These are phyloP conservation scores for Penicillium turbatum DNA, from an alignment of 495 filamentous ascomycete genomes.

Conservation along the genomic window DNA sequence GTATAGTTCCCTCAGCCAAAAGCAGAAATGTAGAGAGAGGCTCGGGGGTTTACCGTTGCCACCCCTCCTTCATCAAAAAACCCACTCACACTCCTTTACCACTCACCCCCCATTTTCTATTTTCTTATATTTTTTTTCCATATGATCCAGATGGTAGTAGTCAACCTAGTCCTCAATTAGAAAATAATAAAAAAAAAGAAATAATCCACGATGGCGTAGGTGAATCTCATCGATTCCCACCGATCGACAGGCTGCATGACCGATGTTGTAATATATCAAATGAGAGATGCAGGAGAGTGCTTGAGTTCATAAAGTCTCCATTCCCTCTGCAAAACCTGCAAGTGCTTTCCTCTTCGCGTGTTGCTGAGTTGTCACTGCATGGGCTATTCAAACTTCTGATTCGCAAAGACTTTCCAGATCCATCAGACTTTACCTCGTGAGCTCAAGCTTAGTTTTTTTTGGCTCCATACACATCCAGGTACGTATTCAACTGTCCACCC, in stretches of 20 bases:
- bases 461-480: background rate
- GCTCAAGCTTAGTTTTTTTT: background rate
- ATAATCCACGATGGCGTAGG: conserved; percentile 16
- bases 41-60: conserved; percentile 24
- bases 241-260: conserved; percentile 50
- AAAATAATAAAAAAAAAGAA: conserved; percentile 9
- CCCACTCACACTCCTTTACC: background rate
- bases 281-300: conserved; percentile 46
- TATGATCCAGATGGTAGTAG: conserved; percentile 2
- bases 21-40: conserved; percentile 4
- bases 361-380: conserved; percentile 31
- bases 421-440: background rate
- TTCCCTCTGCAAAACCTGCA: conserved; percentile 29
- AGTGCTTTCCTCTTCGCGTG: conserved; percentile 29
- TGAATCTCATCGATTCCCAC: conserved; percentile 32
- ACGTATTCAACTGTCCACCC: background rate
- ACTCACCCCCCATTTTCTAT: background rate
- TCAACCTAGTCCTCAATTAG: background rate
- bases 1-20: background rate
- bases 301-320: conserved; percentile 37
- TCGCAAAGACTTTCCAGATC: conserved; percentile 6
- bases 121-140: background rate
- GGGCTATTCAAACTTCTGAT: conserved; percentile 7
- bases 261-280: conserved; percentile 49
- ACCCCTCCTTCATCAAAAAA: conserved; percentile 18